Evolutionary conservation across 208 protist species (phyloP), one percentile per base, ranked within the genome.

Genomic region (Crithidia mellificae): DNA sequence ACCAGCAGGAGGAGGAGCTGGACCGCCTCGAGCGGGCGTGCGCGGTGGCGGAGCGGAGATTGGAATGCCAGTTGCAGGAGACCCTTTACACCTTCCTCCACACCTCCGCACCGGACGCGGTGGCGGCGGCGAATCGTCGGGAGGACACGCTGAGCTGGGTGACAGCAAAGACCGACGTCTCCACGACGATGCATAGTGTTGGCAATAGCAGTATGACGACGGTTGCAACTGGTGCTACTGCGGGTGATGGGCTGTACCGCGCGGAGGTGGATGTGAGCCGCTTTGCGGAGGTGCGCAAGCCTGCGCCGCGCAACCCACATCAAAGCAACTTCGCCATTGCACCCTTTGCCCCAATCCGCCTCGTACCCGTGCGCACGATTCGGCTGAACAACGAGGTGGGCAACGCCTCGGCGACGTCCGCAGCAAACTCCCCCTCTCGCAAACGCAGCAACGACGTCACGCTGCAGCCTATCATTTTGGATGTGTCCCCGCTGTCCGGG

Each of bases 1-100:
- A 84, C 38, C 74, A 79, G 43, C 89, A 94, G 62, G 70, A 91
- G 63, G 19, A 69, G 17, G 86, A 88, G 61, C 65, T 94, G 17
- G 71, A 84, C 51, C 51, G 62, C 24, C 63, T 87, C 6, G 84
- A 81, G 58, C 49, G 43, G n/a, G 56, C 68, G 56, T 72, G 55
- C 27, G 38, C 29, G 2, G 63, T 41, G 30, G 64, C 39, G 49
- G 72, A 84, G 50, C 44, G 44, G 19, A 19, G 50, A 34, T 49
- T 92, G 17, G 81, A 90, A 68, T 6, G 27, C 17, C 64, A 85
- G 46, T 50, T 88, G 32, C 79, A 76, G 27, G 32, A 76, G 27
- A 69, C 66, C 32, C 66, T 94, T 27, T 77, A 72, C 20, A 68
- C 68, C 0, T 83, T 88, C 46, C 67, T 92, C 41, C 71, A 67